phyloP scores from a whole-genome alignment of 2,329 filamentous ascomycete genomes.

The Cladosporium cucumerinum region DNA sequence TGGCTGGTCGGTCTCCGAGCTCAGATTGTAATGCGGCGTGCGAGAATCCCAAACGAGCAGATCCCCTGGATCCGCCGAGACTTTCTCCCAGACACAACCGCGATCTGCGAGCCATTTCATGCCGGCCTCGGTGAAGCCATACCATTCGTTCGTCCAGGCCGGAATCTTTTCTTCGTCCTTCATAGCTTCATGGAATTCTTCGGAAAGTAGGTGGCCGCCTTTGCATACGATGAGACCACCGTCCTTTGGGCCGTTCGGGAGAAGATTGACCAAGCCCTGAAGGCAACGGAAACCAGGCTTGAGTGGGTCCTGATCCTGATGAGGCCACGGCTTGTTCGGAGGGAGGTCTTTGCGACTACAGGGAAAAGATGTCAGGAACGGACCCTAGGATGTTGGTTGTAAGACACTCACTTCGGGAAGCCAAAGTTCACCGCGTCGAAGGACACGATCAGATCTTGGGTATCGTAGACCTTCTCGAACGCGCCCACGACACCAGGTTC shows the following conservation, averaged over 20 bases:
- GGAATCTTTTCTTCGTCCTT: constrained; percentile 30
- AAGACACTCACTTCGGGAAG: constrained; percentile 35
- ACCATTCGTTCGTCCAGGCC: constrained; percentile 36
- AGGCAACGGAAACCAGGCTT: constrained; percentile 50
- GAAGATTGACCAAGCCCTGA: constrained; percentile 51
- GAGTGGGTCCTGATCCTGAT: constrained; percentile 43
- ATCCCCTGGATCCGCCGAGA: constrained; percentile 29
- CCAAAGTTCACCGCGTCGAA: constrained; percentile 49
- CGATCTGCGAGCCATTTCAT: constrained; percentile 34
- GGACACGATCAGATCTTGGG: constrained; percentile 48
- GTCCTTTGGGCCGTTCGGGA: constrained; percentile 37
- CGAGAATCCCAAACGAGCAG: constrained; percentile 28
- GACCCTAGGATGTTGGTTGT: no score
- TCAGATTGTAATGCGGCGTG: constrained; percentile 34
- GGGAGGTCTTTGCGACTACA: no score
- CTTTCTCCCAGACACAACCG: no score
- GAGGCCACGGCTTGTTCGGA: no score
- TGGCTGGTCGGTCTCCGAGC: constrained; percentile 28
- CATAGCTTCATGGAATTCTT: constrained; percentile 34
- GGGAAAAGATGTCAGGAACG: no score
- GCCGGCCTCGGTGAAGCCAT: constrained; percentile 32
- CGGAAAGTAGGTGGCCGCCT: constrained; percentile 31
- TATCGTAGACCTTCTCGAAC: constrained; percentile 48
- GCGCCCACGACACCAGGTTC: constrained; percentile 47
- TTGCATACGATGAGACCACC: constrained; percentile 38